Conservation (phyloP, 257 asterid species). For the Lycium ferocissimum region DNA sequence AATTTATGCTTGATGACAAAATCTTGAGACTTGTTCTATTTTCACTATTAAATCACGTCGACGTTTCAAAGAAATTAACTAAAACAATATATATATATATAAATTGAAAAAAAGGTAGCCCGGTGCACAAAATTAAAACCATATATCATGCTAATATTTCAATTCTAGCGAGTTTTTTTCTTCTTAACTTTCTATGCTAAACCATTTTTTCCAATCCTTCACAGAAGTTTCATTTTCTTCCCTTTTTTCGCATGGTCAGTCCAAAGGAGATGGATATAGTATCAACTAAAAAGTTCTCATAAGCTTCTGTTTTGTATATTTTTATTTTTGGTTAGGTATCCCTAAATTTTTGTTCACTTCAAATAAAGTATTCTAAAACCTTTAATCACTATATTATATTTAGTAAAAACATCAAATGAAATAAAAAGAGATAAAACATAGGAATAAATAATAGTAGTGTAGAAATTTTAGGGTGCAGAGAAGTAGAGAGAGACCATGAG, state of each 20-base stretch:
- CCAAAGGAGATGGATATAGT: neutral
- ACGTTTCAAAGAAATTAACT: too few relatives aligned
- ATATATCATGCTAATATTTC: neutral
- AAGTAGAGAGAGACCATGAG: neutral
- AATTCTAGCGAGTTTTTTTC: neutral
- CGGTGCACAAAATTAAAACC: neutral
- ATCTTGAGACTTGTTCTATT: neutral
- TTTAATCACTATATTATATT: neutral
- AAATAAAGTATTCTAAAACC: neutral
- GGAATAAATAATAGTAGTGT: neutral
- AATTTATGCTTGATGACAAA: neutral
- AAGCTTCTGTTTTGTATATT: neutral
- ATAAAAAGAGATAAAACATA: slow-evolving; percentile 3
- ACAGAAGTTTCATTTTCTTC: neutral
- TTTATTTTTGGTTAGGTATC: neutral
- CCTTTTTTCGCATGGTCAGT: neutral
- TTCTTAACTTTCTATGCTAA: neutral
- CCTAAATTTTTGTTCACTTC: neutral
- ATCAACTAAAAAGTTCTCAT: neutral
- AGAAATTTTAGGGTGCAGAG: neutral
- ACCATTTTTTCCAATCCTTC: neutral
- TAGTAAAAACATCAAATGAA: neutral
- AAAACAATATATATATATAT: too few relatives aligned
- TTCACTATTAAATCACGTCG: too few relatives aligned
- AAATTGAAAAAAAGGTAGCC: too few relatives aligned